Base-by-base conservation (phyloP, 2,329 filamentous ascomycete species). In the Aureobasidium sp. region DNA sequence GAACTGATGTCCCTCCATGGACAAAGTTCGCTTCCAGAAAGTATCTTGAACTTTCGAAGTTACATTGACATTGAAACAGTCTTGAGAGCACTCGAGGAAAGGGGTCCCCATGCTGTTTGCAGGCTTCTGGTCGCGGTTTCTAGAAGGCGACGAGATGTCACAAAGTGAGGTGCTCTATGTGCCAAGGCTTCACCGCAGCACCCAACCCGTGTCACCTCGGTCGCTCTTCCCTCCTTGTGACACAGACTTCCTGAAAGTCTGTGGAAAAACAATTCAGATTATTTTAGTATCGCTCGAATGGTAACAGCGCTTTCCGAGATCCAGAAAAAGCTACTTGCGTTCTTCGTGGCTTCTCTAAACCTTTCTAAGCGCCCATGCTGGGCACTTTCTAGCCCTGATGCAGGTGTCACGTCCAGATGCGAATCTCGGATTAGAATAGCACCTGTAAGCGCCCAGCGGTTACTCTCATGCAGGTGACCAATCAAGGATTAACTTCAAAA, bases 371-470 rank as follows among this genome's bases (percentile, higher is more conserved):
- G 54, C 54, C 42, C 54, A 48, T 7, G 6, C 21, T 48, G 30
- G 37, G 42, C 37, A 48, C 32, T 30, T 21, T 29, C 27, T 30
- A 48, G 42, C 54, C 54, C 42, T 48, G 54, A 58, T 58, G 54
- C 54, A 58, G 54, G 54, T 47, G 42, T 48, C 54, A 58, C 54
- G 16, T 29, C 30, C 21, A 29, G 29, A 44, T 58, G 54, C 42
- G 11, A 37, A 58, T 47, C 32, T 58, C 34, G 54, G 37, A 48
- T 34, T 41, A 59, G 44, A 49, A 59, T 59, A 59, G 57, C 45
- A 59, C n/a, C 45, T n/a, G 45, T 59, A 59, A 59, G 57, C 57
- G 57, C 57, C 45, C 57, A 59, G 53, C 39, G 53, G 44, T 34
- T 34, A 45, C 39, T 36, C 36, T n/a, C 11, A 45, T 57, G 53